Evolutionary conservation across 352 stramenopile species (phyloP).

Genomic region (Pythium myriotylum): DNA sequence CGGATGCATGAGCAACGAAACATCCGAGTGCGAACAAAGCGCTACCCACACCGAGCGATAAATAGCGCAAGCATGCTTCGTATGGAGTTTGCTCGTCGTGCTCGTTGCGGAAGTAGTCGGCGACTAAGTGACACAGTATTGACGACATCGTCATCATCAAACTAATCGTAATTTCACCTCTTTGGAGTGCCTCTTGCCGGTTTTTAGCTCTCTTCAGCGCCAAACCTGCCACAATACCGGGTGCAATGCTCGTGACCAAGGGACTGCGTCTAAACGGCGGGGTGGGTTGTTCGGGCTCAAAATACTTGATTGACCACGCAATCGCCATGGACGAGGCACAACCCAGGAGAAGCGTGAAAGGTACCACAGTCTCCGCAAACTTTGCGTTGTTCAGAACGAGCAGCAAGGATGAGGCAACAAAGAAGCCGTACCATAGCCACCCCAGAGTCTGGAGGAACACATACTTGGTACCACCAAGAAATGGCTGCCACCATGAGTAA

Average conservation of each 20-base stretch:
- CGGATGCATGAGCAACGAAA: constrained; percentile 36
- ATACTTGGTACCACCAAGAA: constrained; percentile 57
- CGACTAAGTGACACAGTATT: constrained; percentile 39
- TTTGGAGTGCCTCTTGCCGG: constrained; percentile 15
- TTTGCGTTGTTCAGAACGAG: constrained; percentile 41
- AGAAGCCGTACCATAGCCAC: constrained; percentile 63
- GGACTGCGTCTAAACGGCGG: background rate
- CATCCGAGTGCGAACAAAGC: constrained; percentile 36
- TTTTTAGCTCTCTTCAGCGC: background rate
- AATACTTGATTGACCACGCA: constrained; percentile 40
- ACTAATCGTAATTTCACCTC: constrained; percentile 43
- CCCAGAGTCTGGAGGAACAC: constrained; percentile 61
- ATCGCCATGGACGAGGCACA: constrained; percentile 34
- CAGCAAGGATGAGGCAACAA: constrained; percentile 41
- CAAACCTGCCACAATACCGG: background rate
- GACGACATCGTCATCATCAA: constrained; percentile 43
- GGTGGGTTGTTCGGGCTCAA: constrained; percentile 8
- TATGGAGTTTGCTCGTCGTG: constrained; percentile 18
- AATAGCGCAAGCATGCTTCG: constrained; percentile 11
- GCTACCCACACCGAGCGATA: constrained; percentile 28
- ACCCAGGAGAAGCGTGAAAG: constrained; percentile 41
- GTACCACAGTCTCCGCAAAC: constrained; percentile 30
- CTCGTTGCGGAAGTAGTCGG: constrained; percentile 39
- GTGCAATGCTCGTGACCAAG: background rate
- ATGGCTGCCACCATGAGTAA: constrained; percentile 57